Percentiles rank a stretch among this genome's conserved stretches.
Conservation (phyloP, 2,329 filamentous ascomycete genomes). For the Curvularia sp. region DNA sequence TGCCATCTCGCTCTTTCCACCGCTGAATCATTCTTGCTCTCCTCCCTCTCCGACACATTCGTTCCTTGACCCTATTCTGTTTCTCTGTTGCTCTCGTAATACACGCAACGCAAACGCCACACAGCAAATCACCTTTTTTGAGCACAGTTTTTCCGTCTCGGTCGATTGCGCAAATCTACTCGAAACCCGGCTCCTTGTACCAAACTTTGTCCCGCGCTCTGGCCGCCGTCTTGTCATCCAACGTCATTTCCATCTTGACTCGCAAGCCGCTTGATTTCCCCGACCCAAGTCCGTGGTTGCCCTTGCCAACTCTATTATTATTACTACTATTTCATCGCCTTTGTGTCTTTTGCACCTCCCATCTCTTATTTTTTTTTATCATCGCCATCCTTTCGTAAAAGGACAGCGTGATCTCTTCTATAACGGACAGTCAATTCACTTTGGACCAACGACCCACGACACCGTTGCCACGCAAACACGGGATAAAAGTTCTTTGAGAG, state of each 20-base stretch:
- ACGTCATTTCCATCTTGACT: neutral
- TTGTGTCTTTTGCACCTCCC: neutral
- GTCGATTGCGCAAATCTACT: slow-evolving; percentile 24
- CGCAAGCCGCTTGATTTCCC: neutral
- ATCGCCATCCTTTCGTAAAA: neutral
- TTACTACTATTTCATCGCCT: neutral
- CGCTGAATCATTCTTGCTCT: slow-evolving; percentile 7
- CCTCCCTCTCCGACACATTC: slow-evolving; percentile 23
- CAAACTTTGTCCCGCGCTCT: slow-evolving; percentile 8
- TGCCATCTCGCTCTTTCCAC: slow-evolving; percentile 10
- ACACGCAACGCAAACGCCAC: neutral
- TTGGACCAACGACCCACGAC: neutral
- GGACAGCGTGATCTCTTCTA: neutral
- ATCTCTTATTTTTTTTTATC: neutral
- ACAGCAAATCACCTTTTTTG: slow-evolving; percentile 1
- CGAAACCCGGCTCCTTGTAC: slow-evolving; percentile 17
- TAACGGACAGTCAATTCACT: neutral
- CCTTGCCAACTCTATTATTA: neutral
- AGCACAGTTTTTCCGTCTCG: slow-evolving; percentile 21
- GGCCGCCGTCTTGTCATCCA: slow-evolving; percentile 1
- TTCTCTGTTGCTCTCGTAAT: neutral
- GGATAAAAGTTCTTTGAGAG: neutral
- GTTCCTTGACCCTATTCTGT: slow-evolving; percentile 5
- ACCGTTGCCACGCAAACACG: neutral
- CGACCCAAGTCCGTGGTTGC: neutral